Evolutionary conservation across 75 land plant species (phyloP), one percentile per base, ranked within the genome.

Genomic region (Chamaecyparis obtusa): DNA sequence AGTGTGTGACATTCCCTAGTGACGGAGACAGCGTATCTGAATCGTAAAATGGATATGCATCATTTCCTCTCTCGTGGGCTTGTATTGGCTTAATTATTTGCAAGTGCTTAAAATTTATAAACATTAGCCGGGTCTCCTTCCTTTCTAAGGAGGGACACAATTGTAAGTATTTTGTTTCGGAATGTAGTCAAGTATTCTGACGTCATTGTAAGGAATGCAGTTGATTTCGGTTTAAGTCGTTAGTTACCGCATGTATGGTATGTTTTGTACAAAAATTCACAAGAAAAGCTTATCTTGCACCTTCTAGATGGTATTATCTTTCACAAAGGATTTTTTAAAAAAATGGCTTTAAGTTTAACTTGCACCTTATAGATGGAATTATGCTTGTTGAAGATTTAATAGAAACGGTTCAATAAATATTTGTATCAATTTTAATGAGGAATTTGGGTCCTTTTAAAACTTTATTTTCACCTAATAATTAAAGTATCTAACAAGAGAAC

Each of bases 1-100:
- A 81, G 44, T 81, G 83, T 44, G 39, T 81, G 48, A 81, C 83
- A 30, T 81, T 81, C 51, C 83, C 83, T 24, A 48, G 44, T 81
- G 51, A n/a, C 10, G 24, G 27, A 9, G 83, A 79, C 48, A 44
- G 48, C 13, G 83, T 27, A 1, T 44, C 48, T 81, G 46, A 81
- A 44, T 81, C 27, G 32, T 41, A 27, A 49, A 81, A 14, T 44
- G 44, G 46, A 39, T 39, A 27, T 44, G 49, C 27, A 30, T 44
- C 48, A 7, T 81, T 24, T 24, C 8, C 32, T 81, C 27, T 81
- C 46, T 41, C 44, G 5, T 44, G 83, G 51, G n/a, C 41, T 37
- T 80, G 44, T 37, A 27, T 79, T 79, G n/a, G 9, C n/a, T 80
- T 41, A 24, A 15, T 80, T 43, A 27, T 5, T 80, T 27, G 32